These are phyloP conservation scores for Zasmidium angulare DNA, from an alignment of 2,329 filamentous ascomycete genomes.

Conservation along the genomic window DNA sequence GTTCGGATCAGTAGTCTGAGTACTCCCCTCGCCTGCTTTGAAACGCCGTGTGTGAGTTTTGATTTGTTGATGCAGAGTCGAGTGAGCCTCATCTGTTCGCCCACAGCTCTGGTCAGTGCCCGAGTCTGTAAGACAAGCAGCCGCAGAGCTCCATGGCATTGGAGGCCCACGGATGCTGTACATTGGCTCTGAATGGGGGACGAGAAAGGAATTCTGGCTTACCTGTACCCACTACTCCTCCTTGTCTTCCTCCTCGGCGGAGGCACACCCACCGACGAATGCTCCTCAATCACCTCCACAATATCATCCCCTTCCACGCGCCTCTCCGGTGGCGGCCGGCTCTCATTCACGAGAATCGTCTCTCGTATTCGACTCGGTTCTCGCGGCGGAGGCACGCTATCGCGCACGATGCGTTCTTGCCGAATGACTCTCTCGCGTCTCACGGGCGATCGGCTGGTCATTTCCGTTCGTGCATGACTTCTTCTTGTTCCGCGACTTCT, in stretches of 20 bases:
- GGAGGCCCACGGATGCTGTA: not conserved
- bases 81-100: constrained; percentile 4
- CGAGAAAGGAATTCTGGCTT: constrained; percentile 33
- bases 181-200: constrained; percentile 1
- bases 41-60: constrained; percentile 15
- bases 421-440: constrained; percentile 34
- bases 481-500: constrained; percentile 27
- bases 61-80: not conserved
- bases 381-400: constrained; percentile 26
- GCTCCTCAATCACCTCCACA: constrained; percentile 61
- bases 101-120: constrained; percentile 9
- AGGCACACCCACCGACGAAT: constrained; percentile 43
- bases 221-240: constrained; percentile 48
- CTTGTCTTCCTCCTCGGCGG: constrained; percentile 39
- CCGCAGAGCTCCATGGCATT: not conserved
- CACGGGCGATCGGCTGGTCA: constrained; percentile 31
- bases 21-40: constrained; percentile 20
- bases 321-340: constrained; percentile 30
- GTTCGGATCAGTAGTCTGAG: constrained; percentile 13
- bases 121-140: not conserved
- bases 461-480: constrained; percentile 31
- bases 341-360: constrained; percentile 46
- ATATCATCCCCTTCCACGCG: constrained; percentile 53
- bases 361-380: constrained; percentile 32
- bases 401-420: constrained; percentile 36